Percentiles rank a stretch among this genome's conserved stretches.
Conservation (phyloP, 2,329 filamentous ascomycete species). For the Fusarium cicatricum region DNA sequence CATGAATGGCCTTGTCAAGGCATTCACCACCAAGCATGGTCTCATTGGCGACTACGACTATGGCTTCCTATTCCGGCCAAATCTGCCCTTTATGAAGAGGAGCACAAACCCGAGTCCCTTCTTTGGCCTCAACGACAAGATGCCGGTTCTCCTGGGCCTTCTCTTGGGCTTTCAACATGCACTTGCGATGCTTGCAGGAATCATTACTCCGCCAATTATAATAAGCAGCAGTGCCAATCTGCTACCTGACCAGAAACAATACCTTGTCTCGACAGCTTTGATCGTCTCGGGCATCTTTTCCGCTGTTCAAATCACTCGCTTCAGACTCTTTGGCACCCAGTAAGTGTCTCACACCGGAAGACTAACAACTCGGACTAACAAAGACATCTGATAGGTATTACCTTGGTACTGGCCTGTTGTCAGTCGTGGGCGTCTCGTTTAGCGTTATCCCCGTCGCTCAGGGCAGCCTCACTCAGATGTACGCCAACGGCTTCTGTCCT, state of each 20-base stretch:
- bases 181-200: constrained; percentile 76
- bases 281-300: constrained; percentile 83
- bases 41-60: constrained; percentile 91
- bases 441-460: constrained; percentile 55
- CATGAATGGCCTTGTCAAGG: constrained; percentile 43
- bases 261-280: constrained; percentile 79
- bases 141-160: constrained; percentile 78
- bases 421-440: constrained; percentile 71
- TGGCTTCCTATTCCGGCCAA: constrained; percentile 82
- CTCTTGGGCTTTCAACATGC: constrained; percentile 83
- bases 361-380: constrained; percentile 1
- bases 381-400: constrained; percentile 64
- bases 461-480: constrained; percentile 80
- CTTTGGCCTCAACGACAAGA: constrained; percentile 81
- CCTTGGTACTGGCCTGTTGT: constrained; percentile 80
- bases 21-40: constrained; percentile 70
- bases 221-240: constrained; percentile 73
- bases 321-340: constrained; percentile 74
- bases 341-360: constrained; percentile 40
- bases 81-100: constrained; percentile 81
- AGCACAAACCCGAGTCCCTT: constrained; percentile 68
- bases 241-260: constrained; percentile 67
- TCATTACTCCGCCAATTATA: constrained; percentile 82
- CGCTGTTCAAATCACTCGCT: constrained; percentile 78
- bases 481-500: constrained; percentile 73